Evolutionary conservation across 768 basidiomycete species (phyloP).

Genomic region (Austroboletus eburneus): DNA sequence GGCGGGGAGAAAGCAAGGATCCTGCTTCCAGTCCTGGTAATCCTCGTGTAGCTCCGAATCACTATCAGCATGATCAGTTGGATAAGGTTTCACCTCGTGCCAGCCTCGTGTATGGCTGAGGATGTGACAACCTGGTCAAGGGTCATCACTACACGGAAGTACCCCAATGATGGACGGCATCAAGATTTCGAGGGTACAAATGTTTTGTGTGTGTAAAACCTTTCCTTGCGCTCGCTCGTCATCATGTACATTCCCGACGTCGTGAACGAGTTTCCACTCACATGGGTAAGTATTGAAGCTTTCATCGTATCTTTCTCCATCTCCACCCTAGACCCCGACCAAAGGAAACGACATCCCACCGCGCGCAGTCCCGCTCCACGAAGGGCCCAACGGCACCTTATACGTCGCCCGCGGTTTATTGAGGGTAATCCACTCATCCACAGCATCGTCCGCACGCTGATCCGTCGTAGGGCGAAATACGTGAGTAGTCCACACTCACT

Average conservation of each 20-base stretch:
- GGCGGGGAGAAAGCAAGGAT: no score
- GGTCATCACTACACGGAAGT: background rate
- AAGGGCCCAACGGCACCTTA: conserved; percentile 4
- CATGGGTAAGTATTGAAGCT: conserved; percentile 9
- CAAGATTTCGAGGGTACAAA: no score
- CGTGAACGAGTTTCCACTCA: conserved; percentile 7
- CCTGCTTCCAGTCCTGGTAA: no score
- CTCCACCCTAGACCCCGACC: conserved; percentile 7
- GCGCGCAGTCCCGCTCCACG: conserved; percentile 11
- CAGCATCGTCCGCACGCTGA: conserved; percentile 5
- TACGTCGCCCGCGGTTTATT: conserved; percentile 20
- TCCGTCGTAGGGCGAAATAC: conserved; percentile 14
- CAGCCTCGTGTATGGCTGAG: no score
- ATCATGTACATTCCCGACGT: background rate
- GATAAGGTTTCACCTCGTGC: background rate
- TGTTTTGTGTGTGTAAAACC: no score
- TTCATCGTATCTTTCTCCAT: background rate
- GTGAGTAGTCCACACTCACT: conserved; percentile 5
- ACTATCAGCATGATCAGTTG: conserved; percentile 1
- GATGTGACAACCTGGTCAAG: no score
- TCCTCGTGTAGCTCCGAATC: no score
- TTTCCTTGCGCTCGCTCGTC: background rate
- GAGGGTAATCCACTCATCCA: conserved; percentile 3
- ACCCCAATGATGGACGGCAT: no score
- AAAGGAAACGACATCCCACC: conserved; percentile 20